phyloP scores from a whole-genome alignment of 305 asterid genomes.

The Fraxinus latifolia region DNA sequence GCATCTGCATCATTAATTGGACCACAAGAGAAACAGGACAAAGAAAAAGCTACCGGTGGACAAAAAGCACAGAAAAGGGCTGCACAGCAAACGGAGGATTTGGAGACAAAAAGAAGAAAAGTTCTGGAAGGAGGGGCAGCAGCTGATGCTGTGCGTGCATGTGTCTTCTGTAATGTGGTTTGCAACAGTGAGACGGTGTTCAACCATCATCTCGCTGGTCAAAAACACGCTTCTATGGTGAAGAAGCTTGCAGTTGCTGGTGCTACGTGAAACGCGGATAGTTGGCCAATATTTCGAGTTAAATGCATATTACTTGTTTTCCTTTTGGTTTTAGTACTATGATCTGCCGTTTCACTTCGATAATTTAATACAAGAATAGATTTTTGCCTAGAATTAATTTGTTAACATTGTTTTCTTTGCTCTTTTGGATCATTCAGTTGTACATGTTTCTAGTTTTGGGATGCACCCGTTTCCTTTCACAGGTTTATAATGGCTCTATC shows the following conservation, averaged over 20 bases:
- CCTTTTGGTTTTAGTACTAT: not conserved
- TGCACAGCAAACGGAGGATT: slow-evolving; percentile 34
- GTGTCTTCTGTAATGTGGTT: slow-evolving; percentile 65
- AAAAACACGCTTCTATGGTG: slow-evolving; percentile 56
- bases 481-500: not conserved
- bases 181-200: slow-evolving; percentile 70
- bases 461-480: not conserved
- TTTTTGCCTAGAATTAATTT: not conserved
- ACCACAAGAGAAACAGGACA: slow-evolving; percentile 45
- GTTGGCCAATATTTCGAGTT: not conserved
- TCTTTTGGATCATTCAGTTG: not conserved
- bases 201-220: slow-evolving; percentile 59
- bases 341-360: not conserved
- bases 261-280: slow-evolving; percentile 23
- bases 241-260: slow-evolving; percentile 41
- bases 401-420: not conserved
- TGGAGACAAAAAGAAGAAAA: slow-evolving; percentile 57
- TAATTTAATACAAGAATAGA: not conserved
- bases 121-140: slow-evolving; percentile 70
- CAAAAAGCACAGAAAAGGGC: slow-evolving; percentile 40
- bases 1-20: slow-evolving; percentile 35
- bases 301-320: slow-evolving; percentile 27
- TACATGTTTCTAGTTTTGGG: not conserved
- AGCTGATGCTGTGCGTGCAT: slow-evolving; percentile 42
- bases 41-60: slow-evolving; percentile 22